phyloP scores from a whole-genome alignment of 441 rosid species.

The Lepidium campestre region DNA sequence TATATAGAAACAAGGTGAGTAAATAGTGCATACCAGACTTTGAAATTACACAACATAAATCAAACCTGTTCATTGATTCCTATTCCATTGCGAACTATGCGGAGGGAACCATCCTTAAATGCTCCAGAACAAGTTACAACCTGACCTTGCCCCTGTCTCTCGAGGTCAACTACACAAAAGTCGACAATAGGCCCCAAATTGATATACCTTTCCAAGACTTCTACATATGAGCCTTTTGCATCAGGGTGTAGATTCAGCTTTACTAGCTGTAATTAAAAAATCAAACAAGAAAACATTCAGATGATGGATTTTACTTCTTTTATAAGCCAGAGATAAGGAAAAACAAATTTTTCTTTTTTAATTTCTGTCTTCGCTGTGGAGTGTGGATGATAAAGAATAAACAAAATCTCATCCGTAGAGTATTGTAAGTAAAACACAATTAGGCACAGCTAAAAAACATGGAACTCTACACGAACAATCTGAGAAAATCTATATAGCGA shows the following conservation, averaged over 20 bases:
- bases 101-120: constrained; percentile 96
- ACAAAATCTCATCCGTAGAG: background rate
- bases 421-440: background rate
- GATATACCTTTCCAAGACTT: constrained; percentile 90
- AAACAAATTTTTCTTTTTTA: background rate
- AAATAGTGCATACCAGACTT: background rate
- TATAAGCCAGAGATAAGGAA: constrained; percentile 1
- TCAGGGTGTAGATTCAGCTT: constrained; percentile 91
- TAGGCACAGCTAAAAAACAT: background rate
- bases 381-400: background rate
- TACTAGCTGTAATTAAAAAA: constrained; percentile 57
- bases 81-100: constrained; percentile 95
- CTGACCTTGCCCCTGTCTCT: constrained; percentile 99
- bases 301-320: background rate
- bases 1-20: constrained; percentile 5
- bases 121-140: constrained; percentile 99
- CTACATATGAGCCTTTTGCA: constrained; percentile 93
- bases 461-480: background rate
- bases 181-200: constrained; percentile 97
- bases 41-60: background rate
- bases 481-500: background rate
- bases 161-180: constrained; percentile 97
- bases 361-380: background rate
- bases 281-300: constrained; percentile 4
- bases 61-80: constrained; percentile 98